Evolutionary conservation across 1,139 yeast genomes (phyloP).

Genomic region (Zygosaccharomyces sapae): DNA sequence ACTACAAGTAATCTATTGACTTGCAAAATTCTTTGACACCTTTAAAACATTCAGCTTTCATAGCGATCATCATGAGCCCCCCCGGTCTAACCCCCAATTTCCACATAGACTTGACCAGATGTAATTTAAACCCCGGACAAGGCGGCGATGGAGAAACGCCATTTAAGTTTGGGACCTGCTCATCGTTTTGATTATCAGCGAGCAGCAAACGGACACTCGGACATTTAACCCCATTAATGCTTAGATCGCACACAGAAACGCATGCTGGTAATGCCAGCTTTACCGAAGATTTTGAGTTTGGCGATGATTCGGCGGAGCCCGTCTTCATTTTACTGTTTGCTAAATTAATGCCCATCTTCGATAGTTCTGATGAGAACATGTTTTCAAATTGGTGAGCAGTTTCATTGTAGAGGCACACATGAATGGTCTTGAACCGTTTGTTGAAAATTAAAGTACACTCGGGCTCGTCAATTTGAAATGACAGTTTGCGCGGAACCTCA

Average conservation of each 20-base stretch:
- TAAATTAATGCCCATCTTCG: conserved; percentile 13
- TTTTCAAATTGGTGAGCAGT: conserved; percentile 32
- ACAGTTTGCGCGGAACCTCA: conserved; percentile 46
- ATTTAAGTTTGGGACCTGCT: conserved; percentile 22
- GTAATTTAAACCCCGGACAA: conserved; percentile 26
- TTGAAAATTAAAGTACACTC: conserved; percentile 29
- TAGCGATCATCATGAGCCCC: conserved; percentile 27
- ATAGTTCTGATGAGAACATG: conserved; percentile 25
- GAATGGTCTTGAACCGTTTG: conserved; percentile 29
- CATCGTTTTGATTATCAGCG: conserved; percentile 22
- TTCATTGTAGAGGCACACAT: conserved; percentile 32
- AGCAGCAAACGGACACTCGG: conserved; percentile 26
- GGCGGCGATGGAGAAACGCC: conserved; percentile 11
- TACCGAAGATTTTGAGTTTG: conserved; percentile 5
- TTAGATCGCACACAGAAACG: conserved; percentile 23
- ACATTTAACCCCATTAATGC: conserved; percentile 26
- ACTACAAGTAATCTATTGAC: conserved; percentile 15
- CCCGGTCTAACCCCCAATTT: conserved; percentile 26
- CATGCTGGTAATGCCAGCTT: conserved; percentile 30
- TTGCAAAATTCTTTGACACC: conserved; percentile 27
- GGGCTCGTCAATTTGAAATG: conserved; percentile 50
- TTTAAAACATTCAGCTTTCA: conserved; percentile 27
- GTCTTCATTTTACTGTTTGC: conserved; percentile 13
- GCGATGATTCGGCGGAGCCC: conserved; percentile 1
- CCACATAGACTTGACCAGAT: conserved; percentile 33